phyloP scores from a whole-genome alignment of 768 basidiomycete genomes.

The Tubosaeta sp. region DNA sequence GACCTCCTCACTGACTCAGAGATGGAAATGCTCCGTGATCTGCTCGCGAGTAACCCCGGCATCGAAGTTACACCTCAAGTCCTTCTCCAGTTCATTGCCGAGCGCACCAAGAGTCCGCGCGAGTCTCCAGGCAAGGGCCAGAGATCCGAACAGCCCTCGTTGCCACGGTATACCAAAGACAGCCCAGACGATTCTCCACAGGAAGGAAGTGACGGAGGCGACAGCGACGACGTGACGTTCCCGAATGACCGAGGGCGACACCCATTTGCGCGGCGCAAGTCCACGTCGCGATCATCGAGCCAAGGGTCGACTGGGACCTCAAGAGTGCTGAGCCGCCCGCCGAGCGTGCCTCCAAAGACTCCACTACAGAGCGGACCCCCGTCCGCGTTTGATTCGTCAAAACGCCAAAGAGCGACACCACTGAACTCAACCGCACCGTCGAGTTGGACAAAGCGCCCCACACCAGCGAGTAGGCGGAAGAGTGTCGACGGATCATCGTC shows the following conservation, averaged over 20 bases:
- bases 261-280: conserved; percentile 19
- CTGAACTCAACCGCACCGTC: conserved; percentile 59
- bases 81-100: conserved; percentile 61
- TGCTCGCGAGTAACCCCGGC: conserved; percentile 57
- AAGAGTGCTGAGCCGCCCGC: conserved; percentile 43
- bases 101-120: conserved; percentile 43
- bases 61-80: conserved; percentile 67
- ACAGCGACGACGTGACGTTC: conserved; percentile 32
- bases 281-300: conserved; percentile 54
- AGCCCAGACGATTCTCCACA: conserved; percentile 33
- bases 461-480: conserved; percentile 62
- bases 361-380: conserved; percentile 35
- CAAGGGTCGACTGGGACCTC: conserved; percentile 47
- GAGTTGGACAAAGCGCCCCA: conserved; percentile 69
- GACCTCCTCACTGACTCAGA: conserved; percentile 67
- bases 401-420: conserved; percentile 68
- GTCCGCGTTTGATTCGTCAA: conserved; percentile 67
- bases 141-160: conserved; percentile 6
- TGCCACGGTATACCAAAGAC: conserved; percentile 15
- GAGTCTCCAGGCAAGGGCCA: conserved; percentile 23
- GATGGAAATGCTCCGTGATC: conserved; percentile 50
- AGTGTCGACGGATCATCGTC: conserved; percentile 60
- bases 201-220: conserved; percentile 33
- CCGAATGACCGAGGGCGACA: conserved; percentile 39
- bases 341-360: conserved; percentile 56